Conservation (phyloP, 805 yeast species). For the Wickerhamiella australiensis region DNA sequence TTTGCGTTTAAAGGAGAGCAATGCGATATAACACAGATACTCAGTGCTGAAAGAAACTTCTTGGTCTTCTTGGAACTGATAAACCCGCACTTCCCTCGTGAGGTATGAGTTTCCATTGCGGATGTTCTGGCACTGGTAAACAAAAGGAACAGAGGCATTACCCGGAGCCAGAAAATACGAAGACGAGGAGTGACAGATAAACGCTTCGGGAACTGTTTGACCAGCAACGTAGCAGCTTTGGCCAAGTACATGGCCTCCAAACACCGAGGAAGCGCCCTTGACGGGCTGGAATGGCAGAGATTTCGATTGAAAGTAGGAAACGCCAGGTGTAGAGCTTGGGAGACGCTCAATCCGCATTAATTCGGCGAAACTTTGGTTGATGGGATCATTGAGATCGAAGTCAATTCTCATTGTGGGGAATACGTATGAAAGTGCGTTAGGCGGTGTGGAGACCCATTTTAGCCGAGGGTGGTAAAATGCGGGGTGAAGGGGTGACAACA, state of each 20-base stretch:
- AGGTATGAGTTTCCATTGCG: slow-evolving; percentile 24
- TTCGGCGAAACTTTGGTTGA: slow-evolving; percentile 12
- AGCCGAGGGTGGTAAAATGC: neutral
- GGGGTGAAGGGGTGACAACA: neutral
- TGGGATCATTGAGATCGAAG: slow-evolving; percentile 11
- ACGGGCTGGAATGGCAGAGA: slow-evolving; percentile 22
- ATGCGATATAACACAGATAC: slow-evolving; percentile 17
- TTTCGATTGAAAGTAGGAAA: slow-evolving; percentile 18
- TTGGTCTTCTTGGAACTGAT: slow-evolving; percentile 21
- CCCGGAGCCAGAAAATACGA: slow-evolving; percentile 26
- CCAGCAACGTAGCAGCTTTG: slow-evolving; percentile 23
- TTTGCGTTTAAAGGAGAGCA: slow-evolving; percentile 17
- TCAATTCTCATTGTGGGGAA: slow-evolving; percentile 1
- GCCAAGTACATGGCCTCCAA: slow-evolving; percentile 26
- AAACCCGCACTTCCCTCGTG: slow-evolving; percentile 23
- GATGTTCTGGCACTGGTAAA: slow-evolving; percentile 22
- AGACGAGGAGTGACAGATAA: slow-evolving; percentile 21
- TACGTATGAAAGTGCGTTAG: too few relatives aligned
- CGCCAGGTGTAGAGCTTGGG: neutral
- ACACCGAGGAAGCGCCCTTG: slow-evolving; percentile 21
- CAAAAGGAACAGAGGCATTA: slow-evolving; percentile 22
- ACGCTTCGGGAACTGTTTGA: slow-evolving; percentile 18
- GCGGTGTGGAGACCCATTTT: too few relatives aligned
- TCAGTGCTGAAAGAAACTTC: slow-evolving; percentile 15
- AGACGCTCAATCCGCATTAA: slow-evolving; percentile 12